phyloP scores from a whole-genome alignment of 2,329 filamentous ascomycete species.

The Fusarium ambrosium region DNA sequence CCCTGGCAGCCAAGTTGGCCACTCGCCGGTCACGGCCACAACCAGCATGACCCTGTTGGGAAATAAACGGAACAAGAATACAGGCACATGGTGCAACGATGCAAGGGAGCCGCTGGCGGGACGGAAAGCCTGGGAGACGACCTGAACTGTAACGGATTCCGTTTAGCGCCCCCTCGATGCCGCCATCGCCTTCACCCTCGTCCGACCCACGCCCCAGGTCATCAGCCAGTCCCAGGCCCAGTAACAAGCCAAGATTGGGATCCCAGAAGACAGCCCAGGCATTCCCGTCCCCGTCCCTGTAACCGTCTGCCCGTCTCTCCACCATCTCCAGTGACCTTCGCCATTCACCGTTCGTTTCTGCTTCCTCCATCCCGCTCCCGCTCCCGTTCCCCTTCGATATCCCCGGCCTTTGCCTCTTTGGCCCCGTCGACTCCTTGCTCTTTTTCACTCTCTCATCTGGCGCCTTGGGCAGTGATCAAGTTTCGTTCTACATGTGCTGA shows the following conservation, averaged over 20 bases:
- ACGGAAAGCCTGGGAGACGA: conserved; percentile 16
- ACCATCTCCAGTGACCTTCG: conserved; percentile 38
- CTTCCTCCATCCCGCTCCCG: conserved; percentile 32
- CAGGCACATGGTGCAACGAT: conserved; percentile 3
- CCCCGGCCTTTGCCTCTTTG: conserved; percentile 8
- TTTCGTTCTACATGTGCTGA: conserved; percentile 42
- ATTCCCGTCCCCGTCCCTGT: conserved; percentile 41
- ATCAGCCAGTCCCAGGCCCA: conserved; percentile 37
- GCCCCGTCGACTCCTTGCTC: conserved; percentile 6
- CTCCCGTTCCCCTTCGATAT: conserved; percentile 25
- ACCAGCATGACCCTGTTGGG: conserved; percentile 17
- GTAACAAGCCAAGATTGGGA: conserved; percentile 38
- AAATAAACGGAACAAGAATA: conserved; percentile 16
- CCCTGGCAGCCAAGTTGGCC: conserved; percentile 21
- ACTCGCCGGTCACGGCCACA: conserved; percentile 32
- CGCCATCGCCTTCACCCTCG: conserved; percentile 45
- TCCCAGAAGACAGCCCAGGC: conserved; percentile 37
- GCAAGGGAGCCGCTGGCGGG: conserved; percentile 27
- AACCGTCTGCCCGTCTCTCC: conserved; percentile 40
- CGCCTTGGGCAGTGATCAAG: conserved; percentile 11
- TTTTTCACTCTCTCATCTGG: conserved; percentile 7
- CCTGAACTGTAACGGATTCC: conserved; percentile 44
- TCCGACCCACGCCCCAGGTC: conserved; percentile 39
- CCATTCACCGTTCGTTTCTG: conserved; percentile 40
- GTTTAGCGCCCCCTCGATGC: conserved; percentile 48